Evolutionary conservation across 208 protist genomes (phyloP).

Genomic region (Acanthamoeba lenticulata): DNA sequence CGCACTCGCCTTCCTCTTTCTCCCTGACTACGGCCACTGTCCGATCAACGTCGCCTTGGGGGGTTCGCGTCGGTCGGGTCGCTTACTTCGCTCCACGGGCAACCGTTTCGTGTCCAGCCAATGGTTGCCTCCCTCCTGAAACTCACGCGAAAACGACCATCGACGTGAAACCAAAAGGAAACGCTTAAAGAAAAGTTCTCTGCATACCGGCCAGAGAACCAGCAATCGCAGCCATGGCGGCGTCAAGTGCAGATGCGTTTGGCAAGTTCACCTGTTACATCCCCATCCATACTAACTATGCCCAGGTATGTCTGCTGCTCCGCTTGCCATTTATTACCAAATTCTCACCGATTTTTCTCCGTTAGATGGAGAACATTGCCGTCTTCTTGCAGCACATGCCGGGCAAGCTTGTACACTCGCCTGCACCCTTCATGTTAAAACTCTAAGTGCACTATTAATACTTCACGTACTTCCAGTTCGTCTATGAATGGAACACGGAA

Average conservation of each 20-base stretch:
- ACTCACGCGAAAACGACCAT: too few species aligned
- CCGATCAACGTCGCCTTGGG: too few species aligned
- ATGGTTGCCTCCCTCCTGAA: background rate
- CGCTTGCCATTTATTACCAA: background rate
- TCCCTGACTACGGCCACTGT: too few species aligned
- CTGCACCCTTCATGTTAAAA: background rate
- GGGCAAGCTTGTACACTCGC: constrained; percentile 21
- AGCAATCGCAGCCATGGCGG: background rate
- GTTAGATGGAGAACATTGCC: constrained; percentile 58
- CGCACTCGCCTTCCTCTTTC: too few species aligned
- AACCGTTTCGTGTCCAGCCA: background rate
- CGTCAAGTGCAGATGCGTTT: background rate
- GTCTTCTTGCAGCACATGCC: constrained; percentile 62
- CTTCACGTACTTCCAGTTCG: background rate
- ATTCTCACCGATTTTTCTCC: background rate
- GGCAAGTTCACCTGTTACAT: constrained; percentile 63
- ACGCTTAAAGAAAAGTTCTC: background rate
- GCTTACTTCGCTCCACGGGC: background rate
- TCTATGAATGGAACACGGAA: constrained; percentile 67
- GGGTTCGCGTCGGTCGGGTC: too few species aligned
- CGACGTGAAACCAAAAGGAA: too few species aligned
- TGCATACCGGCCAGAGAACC: too few species aligned
- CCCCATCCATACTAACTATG: constrained; percentile 66
- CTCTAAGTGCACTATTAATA: background rate
- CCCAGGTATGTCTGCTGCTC: background rate